A percentile compares a stretch with the other conserved stretches of the same genome.
Evolutionary conservation across 2,329 filamentous ascomycete species (phyloP).

Genomic region (Diaporthe sp.): DNA sequence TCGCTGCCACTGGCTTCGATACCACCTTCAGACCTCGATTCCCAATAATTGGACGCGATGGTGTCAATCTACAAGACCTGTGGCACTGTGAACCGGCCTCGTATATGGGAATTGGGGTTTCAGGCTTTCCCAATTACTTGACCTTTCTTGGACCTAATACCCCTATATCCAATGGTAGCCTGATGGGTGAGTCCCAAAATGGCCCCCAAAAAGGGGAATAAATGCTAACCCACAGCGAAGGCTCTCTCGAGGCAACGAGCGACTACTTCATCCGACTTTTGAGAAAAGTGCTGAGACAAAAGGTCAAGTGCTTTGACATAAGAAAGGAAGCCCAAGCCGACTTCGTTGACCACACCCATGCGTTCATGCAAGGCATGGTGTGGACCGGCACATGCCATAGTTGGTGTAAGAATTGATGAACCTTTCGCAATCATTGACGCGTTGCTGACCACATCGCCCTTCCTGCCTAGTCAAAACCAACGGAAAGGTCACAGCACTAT

Average conservation of each 20-base stretch:
- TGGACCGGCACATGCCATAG: slow-evolving; percentile 8
- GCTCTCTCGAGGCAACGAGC: slow-evolving; percentile 44
- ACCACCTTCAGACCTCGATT: slow-evolving; percentile 6
- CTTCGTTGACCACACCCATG: background rate
- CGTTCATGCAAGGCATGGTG: slow-evolving; percentile 1
- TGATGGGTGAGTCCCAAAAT: background rate
- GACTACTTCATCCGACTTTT: slow-evolving; percentile 46
- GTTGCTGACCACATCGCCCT: slow-evolving; percentile 4
- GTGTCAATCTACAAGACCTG: background rate
- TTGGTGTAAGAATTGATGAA: background rate
- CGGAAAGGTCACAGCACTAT: slow-evolving; percentile 56
- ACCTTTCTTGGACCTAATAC: slow-evolving; percentile 6
- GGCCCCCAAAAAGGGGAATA: too few species aligned
- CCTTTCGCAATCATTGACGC: too few species aligned
- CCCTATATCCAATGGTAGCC: background rate
- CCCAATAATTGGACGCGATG: slow-evolving; percentile 4
- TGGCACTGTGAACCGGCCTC: background rate
- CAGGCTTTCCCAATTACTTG: slow-evolving; percentile 8
- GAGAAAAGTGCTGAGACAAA: slow-evolving; percentile 42
- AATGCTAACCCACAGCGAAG: slow-evolving; percentile 19
- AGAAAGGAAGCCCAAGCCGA: background rate
- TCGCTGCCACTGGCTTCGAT: slow-evolving; percentile 11
- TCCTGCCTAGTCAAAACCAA: slow-evolving; percentile 38
- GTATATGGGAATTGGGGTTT: background rate
- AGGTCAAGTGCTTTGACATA: slow-evolving; percentile 38